Percentiles rank a stretch among this genome's conserved stretches.
phyloP scores from a whole-genome alignment of 176 grass and related monocot genomes.

The Triticum urartu region DNA sequence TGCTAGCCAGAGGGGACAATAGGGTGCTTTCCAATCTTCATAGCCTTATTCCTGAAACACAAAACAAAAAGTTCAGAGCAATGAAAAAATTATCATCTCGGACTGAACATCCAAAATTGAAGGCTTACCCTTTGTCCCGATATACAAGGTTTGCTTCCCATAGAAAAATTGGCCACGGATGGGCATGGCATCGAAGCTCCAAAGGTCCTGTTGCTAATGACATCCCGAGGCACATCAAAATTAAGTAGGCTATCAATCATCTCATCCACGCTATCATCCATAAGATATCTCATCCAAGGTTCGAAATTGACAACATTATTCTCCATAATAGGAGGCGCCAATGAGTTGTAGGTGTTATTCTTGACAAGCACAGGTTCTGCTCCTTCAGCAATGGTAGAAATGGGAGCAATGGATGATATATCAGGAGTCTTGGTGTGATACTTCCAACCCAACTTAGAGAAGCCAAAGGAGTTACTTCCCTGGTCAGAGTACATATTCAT shows the following conservation, averaged over 20 bases:
- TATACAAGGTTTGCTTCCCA: conserved; percentile 27
- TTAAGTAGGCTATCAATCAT: conserved; percentile 58
- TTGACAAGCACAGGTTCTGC: neutral
- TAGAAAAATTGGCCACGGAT: conserved; percentile 24
- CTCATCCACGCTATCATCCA: conserved; percentile 34
- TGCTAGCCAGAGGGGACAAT: conserved; percentile 37
- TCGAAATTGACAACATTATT: conserved; percentile 51
- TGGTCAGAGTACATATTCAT: conserved; percentile 59
- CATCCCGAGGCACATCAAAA: conserved; percentile 47
- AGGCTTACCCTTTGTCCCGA: conserved; percentile 38
- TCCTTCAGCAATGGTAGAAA: conserved; percentile 35
- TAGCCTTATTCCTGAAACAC: conserved; percentile 49
- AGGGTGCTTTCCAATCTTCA: conserved; percentile 28
- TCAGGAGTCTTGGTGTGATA: conserved; percentile 51
- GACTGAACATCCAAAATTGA: neutral
- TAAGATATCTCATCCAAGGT: conserved; percentile 58
- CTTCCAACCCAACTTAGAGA: conserved; percentile 49
- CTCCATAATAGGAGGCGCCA: conserved; percentile 27
- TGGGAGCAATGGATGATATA: conserved; percentile 38
- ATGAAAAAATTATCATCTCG: neutral
- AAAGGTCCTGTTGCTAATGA: conserved; percentile 46
- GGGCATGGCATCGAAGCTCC: conserved; percentile 79
- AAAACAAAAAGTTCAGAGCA: neutral
- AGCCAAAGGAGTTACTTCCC: conserved; percentile 64
- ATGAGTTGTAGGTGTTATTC: neutral